Percentiles rank a stretch among this genome's conserved stretches.
Evolutionary conservation across 2,329 filamentous ascomycete species (phyloP).

Genomic region (Colletotrichum lupini): DNA sequence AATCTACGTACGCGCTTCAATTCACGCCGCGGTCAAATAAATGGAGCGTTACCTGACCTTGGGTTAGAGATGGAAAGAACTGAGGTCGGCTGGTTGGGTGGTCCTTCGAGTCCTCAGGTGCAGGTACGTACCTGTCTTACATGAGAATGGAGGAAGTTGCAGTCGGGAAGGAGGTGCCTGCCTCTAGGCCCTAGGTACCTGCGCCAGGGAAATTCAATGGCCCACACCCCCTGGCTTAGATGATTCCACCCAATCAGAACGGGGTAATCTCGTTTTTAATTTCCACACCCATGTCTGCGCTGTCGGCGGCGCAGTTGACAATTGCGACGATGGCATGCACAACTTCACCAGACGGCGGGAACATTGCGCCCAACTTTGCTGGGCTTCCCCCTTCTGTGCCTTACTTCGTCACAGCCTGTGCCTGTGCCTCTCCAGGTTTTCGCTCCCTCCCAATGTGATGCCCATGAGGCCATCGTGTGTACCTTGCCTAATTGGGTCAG

Average conservation of each 20-base stretch:
- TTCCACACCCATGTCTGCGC: conserved; percentile 24
- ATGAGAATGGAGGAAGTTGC: neutral
- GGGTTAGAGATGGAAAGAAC: neutral
- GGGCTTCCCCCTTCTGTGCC: conserved; percentile 6
- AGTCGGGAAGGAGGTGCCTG: neutral
- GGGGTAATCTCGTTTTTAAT: conserved; percentile 30
- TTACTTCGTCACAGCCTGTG: neutral
- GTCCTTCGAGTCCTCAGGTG: neutral
- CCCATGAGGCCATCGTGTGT: conserved; percentile 3
- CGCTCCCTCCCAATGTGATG: neutral
- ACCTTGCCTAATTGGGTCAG: neutral
- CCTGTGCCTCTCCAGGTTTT: neutral
- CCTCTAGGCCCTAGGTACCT: conserved; percentile 20
- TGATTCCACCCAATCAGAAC: conserved; percentile 11
- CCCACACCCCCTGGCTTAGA: conserved; percentile 16
- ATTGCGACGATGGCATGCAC: conserved; percentile 29
- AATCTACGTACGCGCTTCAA: neutral
- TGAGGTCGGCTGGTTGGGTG: conserved; percentile 9
- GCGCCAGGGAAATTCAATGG: conserved; percentile 25
- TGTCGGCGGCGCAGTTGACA: conserved; percentile 31
- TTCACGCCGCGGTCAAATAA: neutral
- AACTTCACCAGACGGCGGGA: conserved; percentile 7
- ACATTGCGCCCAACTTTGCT: conserved; percentile 28
- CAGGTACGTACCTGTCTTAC: conserved; percentile 1
- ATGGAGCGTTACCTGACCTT: neutral